These are phyloP conservation scores for Kokia cookei DNA, from an alignment of 441 rosid species.

Conservation along the genomic window DNA sequence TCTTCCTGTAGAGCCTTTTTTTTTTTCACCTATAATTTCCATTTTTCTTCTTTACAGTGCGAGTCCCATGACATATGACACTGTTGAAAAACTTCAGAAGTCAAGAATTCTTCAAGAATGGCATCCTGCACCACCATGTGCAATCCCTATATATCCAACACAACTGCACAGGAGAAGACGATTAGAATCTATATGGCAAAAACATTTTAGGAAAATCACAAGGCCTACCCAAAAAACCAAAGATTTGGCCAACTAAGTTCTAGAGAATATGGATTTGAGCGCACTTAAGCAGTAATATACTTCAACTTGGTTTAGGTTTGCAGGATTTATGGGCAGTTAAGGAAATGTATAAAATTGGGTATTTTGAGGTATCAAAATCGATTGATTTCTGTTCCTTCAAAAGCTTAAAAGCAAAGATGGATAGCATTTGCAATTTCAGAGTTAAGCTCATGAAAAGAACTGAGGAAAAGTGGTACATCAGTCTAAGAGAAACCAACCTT, in stretches of 20 bases:
- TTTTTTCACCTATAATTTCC: conserved; percentile 14
- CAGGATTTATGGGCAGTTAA: too few species aligned
- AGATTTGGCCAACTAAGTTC: not conserved
- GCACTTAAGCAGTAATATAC: too few species aligned
- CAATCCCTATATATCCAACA: conserved; percentile 6
- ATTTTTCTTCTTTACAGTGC: conserved; percentile 30
- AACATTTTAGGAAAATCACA: not conserved
- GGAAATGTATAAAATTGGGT: not conserved
- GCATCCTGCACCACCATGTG: conserved; percentile 4
- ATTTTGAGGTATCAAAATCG: not conserved
- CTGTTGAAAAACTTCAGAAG: conserved; percentile 3
- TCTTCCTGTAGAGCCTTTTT: not conserved
- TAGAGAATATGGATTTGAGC: too few species aligned
- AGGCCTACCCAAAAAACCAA: not conserved
- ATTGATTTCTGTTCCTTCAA: too few species aligned
- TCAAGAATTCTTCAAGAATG: not conserved
- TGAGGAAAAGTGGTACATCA: not conserved
- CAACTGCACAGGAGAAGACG: conserved; percentile 12
- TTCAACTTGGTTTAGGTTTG: too few species aligned
- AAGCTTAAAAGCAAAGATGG: not conserved
- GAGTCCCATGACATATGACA: conserved; percentile 22
- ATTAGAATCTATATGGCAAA: conserved; percentile 19
- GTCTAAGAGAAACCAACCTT: conserved; percentile 29
- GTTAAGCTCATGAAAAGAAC: not conserved
- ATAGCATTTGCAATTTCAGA: not conserved